phyloP scores from a whole-genome alignment of 495 filamentous ascomycete species.

The Penicillium malachiteum region DNA sequence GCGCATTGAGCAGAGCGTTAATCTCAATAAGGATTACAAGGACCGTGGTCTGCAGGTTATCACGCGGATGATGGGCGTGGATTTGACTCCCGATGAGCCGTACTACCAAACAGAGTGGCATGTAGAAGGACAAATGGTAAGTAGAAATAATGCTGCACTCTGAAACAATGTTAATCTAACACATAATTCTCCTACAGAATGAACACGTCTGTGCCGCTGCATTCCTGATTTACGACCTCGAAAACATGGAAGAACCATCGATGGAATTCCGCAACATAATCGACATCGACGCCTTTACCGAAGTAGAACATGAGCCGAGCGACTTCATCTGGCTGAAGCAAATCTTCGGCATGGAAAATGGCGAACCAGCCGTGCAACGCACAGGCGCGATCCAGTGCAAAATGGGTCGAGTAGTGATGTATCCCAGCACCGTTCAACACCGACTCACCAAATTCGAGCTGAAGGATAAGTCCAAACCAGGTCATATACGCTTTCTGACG shows the following conservation, averaged over 20 bases:
- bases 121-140: slow-evolving; percentile 41
- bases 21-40: slow-evolving; percentile 38
- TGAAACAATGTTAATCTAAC: background rate
- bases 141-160: background rate
- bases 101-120: slow-evolving; percentile 36
- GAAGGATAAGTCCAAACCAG: slow-evolving; percentile 46
- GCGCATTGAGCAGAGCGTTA: slow-evolving; percentile 26
- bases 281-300: slow-evolving; percentile 24
- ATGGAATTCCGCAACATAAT: slow-evolving; percentile 32
- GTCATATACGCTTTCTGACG: slow-evolving; percentile 44
- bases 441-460: slow-evolving; percentile 44
- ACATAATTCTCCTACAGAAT: slow-evolving; percentile 22
- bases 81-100: slow-evolving; percentile 34
- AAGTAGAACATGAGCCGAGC: slow-evolving; percentile 30
- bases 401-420: slow-evolving; percentile 27
- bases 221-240: slow-evolving; percentile 18
- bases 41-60: slow-evolving; percentile 40
- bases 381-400: slow-evolving; percentile 23
- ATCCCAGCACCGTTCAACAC: slow-evolving; percentile 48
- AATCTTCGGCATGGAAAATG: slow-evolving; percentile 34
- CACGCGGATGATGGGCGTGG: slow-evolving; percentile 34
- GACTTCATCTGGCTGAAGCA: slow-evolving; percentile 31
- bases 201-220: slow-evolving; percentile 42
- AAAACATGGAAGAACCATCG: slow-evolving; percentile 24
- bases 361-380: slow-evolving; percentile 31